phyloP scores from a whole-genome alignment of 2,329 filamentous ascomycete genomes.

The Myriangium duriaei region DNA sequence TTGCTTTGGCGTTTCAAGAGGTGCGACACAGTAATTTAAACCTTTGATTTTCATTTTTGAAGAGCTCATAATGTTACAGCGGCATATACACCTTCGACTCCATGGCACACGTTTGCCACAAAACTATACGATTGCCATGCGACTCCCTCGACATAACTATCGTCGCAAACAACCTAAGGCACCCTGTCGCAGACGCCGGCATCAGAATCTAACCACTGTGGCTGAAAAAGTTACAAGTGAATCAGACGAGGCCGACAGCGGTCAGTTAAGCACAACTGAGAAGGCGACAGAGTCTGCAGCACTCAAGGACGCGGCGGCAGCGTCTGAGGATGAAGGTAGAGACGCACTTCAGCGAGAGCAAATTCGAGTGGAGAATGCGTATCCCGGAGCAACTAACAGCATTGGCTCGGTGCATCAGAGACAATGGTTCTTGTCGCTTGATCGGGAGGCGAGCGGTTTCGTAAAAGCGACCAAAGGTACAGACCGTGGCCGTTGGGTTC shows the following conservation, averaged over 20 bases:
- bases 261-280: not conserved
- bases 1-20: constrained; percentile 26
- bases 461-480: constrained; percentile 22
- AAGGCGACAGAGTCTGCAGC: constrained; percentile 1
- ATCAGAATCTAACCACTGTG: constrained; percentile 14
- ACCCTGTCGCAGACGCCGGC: constrained; percentile 19
- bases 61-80: constrained; percentile 10
- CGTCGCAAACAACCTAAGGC: constrained; percentile 16
- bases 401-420: constrained; percentile 57
- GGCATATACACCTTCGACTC: constrained; percentile 30
- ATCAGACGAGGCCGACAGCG: not conserved
- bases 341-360: constrained; percentile 20
- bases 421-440: constrained; percentile 53
- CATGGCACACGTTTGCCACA: constrained; percentile 27
- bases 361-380: constrained; percentile 50
- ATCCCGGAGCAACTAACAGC: constrained; percentile 51
- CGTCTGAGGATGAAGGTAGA: constrained; percentile 32
- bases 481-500: constrained; percentile 18
- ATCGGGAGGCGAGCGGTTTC: constrained; percentile 48
- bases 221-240: constrained; percentile 12
- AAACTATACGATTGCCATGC: constrained; percentile 29
- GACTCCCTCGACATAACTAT: constrained; percentile 26
- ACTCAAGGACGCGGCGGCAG: constrained; percentile 16
- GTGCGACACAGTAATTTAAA: constrained; percentile 8
- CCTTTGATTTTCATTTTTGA: not conserved